phyloP scores from a whole-genome alignment of 768 basidiomycete species.

The Mrakia frigida region DNA sequence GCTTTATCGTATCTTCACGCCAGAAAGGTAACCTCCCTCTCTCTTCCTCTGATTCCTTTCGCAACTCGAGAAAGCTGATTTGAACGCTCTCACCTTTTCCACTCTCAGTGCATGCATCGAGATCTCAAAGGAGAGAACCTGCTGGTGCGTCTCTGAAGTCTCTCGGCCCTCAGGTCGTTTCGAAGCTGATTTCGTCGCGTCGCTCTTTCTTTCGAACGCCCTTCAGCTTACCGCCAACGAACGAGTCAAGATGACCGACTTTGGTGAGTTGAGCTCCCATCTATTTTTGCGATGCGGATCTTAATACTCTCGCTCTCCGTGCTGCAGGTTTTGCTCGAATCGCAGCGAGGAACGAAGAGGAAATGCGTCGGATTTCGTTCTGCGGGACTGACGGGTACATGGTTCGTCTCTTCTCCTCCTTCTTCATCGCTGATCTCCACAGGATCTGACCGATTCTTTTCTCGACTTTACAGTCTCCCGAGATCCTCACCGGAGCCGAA shows the following conservation, averaged over 20 bases:
- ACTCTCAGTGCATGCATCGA: conserved; percentile 49
- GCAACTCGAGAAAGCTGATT: conserved; percentile 18
- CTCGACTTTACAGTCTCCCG: conserved; percentile 60
- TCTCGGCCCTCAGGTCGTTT: too few species aligned
- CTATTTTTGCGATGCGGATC: background rate
- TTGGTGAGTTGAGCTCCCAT: conserved; percentile 67
- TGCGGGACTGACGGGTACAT: conserved; percentile 45
- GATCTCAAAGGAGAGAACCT: conserved; percentile 98
- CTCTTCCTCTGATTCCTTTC: background rate
- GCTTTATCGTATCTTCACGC: conserved; percentile 97
- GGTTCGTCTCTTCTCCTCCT: too few species aligned
- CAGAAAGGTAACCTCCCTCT: conserved; percentile 52
- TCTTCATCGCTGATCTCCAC: too few species aligned
- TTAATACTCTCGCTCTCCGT: background rate
- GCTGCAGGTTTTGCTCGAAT: conserved; percentile 48
- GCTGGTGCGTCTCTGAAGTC: conserved; percentile 45
- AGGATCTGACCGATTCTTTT: too few species aligned
- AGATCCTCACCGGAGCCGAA: conserved; percentile 82
- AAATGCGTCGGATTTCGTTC: conserved; percentile 50
- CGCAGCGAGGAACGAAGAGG: conserved; percentile 84
- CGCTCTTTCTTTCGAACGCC: background rate
- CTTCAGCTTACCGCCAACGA: conserved; percentile 74
- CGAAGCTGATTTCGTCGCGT: background rate
- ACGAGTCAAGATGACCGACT: conserved; percentile 95
- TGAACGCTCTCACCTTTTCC: conserved; percentile 45